phyloP scores from a whole-genome alignment of 1,284 basidiomycete species.

The Moniliophthora roreri region DNA sequence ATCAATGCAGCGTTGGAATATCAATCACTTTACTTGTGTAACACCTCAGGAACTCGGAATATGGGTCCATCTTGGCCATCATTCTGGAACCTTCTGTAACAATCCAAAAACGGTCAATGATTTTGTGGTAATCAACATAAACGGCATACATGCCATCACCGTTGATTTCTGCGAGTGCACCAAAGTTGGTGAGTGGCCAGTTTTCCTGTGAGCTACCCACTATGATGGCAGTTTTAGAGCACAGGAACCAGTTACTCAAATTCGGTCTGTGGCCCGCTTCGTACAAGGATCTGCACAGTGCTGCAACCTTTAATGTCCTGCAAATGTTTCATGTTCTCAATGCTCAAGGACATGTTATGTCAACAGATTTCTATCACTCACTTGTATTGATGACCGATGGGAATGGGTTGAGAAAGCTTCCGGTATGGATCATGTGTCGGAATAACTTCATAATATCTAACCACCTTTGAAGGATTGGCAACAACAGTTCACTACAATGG shows the following conservation, averaged over 20 bases:
- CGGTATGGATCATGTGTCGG: too few relatives aligned
- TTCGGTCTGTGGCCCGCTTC: conserved; percentile 4
- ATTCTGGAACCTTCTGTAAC: conserved; percentile 1
- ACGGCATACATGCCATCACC: conserved; percentile 10
- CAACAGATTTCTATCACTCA: conserved; percentile 16
- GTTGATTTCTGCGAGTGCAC: conserved; percentile 10
- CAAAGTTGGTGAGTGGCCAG: background rate
- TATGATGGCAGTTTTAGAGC: background rate
- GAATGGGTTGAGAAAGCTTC: background rate
- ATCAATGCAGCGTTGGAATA: too few relatives aligned
- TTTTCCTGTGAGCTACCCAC: background rate
- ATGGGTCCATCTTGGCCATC: conserved; percentile 12
- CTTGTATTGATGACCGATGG: conserved; percentile 10
- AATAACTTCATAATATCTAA: too few relatives aligned
- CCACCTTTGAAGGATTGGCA: conserved; percentile 1
- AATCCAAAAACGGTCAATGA: background rate
- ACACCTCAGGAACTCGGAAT: conserved; percentile 8
- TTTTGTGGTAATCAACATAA: conserved; percentile 9
- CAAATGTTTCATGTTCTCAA: conserved; percentile 15
- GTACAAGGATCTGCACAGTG: conserved; percentile 4
- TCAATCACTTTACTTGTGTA: too few relatives aligned
- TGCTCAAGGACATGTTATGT: conserved; percentile 8
- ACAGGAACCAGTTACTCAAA: background rate
- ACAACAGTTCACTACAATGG: conserved; percentile 4
- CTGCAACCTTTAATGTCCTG: conserved; percentile 13